Evolutionary conservation across 2,329 filamentous ascomycete genomes (phyloP).

Genomic region (Clathrospora elynae): DNA sequence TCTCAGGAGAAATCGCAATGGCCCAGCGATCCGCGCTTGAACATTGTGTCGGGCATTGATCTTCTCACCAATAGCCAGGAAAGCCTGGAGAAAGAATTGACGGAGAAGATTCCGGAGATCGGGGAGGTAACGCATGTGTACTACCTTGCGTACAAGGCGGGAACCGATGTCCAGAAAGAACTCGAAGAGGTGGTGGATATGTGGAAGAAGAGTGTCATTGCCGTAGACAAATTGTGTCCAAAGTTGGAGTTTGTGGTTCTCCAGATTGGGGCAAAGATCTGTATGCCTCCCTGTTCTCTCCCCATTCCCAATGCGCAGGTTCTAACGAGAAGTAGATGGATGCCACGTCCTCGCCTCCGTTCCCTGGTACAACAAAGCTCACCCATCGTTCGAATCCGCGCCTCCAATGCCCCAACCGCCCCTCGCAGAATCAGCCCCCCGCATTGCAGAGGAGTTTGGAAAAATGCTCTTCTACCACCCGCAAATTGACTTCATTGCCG

Average conservation of each 20-base stretch:
- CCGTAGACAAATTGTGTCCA: constrained; percentile 30
- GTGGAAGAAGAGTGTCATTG: constrained; percentile 48
- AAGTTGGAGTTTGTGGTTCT: constrained; percentile 36
- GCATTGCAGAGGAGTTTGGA: constrained; percentile 34
- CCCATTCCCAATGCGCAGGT: constrained; percentile 18
- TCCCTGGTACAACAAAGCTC: constrained; percentile 10
- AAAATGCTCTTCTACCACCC: constrained; percentile 51
- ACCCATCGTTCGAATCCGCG: constrained; percentile 8
- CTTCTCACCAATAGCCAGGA: constrained; percentile 49
- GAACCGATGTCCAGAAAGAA: constrained; percentile 48
- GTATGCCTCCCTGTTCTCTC: constrained; percentile 15
- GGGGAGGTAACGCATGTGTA: constrained; percentile 53
- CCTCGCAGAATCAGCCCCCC: constrained; percentile 15
- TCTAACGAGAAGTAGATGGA: constrained; percentile 39
- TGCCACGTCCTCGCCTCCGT: constrained; percentile 50
- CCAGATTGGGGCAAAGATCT: constrained; percentile 46
- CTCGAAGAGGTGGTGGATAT: constrained; percentile 50
- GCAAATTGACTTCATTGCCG: constrained; percentile 47
- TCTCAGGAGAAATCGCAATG: constrained; percentile 39
- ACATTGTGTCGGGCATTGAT: constrained; percentile 52
- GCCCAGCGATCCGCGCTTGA: constrained; percentile 49
- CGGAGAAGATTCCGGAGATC: constrained; percentile 42
- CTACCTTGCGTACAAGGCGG: constrained; percentile 54
- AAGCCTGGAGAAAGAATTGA: constrained; percentile 45
- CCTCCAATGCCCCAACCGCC: constrained; percentile 10